phyloP scores from a whole-genome alignment of 805 yeast species.

The Ogataea ramenticola region DNA sequence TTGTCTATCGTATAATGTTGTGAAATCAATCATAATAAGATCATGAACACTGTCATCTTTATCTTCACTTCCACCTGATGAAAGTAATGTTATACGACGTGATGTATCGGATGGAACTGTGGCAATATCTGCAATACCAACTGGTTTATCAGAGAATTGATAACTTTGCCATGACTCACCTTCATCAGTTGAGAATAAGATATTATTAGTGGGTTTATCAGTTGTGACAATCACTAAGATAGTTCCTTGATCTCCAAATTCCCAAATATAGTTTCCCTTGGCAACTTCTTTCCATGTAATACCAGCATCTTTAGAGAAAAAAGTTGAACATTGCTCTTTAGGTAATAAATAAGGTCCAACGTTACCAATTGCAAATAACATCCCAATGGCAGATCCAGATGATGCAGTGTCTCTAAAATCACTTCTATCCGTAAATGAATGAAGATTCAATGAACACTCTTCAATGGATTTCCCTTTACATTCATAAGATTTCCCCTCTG shows the following conservation, averaged over 20 bases:
- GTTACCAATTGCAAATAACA: slow-evolving; percentile 88
- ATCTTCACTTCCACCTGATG: slow-evolving; percentile 29
- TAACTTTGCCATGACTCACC: slow-evolving; percentile 72
- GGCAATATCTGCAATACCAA: slow-evolving; percentile 62
- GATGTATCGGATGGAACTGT: slow-evolving; percentile 93
- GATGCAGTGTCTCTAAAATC: slow-evolving; percentile 11
- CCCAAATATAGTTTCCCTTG: slow-evolving; percentile 83
- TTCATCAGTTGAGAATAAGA: slow-evolving; percentile 67
- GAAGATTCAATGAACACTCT: slow-evolving; percentile 21
- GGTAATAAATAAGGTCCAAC: slow-evolving; percentile 59
- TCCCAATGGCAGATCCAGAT: slow-evolving; percentile 54
- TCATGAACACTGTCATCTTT: slow-evolving; percentile 11
- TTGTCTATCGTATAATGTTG: slow-evolving; percentile 40
- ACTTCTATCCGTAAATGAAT: slow-evolving; percentile 25
- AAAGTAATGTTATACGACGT: slow-evolving; percentile 64
- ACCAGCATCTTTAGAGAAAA: slow-evolving; percentile 86
- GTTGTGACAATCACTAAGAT: slow-evolving; percentile 66
- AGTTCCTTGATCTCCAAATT: slow-evolving; percentile 92
- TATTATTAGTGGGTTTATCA: slow-evolving; percentile 44
- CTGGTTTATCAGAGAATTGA: slow-evolving; percentile 50
- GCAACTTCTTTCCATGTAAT: slow-evolving; percentile 74
- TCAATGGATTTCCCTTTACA: slow-evolving; percentile 2
- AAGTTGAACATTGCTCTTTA: slow-evolving; percentile 41
- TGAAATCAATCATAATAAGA: slow-evolving; percentile 52
- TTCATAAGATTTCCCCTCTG: slow-evolving; percentile 2